Evolutionary conservation across 2,329 filamentous ascomycete genomes (phyloP).

Genomic region (Cadophora luteo-olivacea): DNA sequence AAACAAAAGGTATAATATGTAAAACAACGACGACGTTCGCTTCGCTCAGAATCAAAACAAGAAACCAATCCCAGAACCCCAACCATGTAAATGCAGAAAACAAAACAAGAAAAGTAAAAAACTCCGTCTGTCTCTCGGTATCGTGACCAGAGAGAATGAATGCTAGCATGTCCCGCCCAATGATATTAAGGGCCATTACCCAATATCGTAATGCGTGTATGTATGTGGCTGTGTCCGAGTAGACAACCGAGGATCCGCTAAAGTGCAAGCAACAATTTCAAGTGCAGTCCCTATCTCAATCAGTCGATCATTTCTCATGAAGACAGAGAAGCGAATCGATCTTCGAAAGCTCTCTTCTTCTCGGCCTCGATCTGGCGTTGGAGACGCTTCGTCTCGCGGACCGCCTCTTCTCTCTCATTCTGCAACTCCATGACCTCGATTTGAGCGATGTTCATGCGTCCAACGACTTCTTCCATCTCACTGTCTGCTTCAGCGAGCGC

Average conservation of each 20-base stretch:
- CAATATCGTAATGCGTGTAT: conserved; percentile 11
- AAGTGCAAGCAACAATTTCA: conserved; percentile 21
- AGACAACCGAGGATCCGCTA: conserved; percentile 17
- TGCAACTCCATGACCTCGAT: conserved; percentile 84
- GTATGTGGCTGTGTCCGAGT: not conserved
- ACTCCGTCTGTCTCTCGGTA: conserved; percentile 14
- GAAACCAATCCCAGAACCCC: not conserved
- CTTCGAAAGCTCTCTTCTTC: conserved; percentile 40
- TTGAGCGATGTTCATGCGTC: conserved; percentile 82
- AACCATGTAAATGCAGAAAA: conserved; percentile 22
- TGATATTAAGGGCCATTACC: conserved; percentile 15
- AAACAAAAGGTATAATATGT: conserved; percentile 15
- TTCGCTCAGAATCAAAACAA: conserved; percentile 12
- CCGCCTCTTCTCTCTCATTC: conserved; percentile 75
- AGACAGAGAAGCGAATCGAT: conserved; percentile 39
- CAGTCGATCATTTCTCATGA: conserved; percentile 24
- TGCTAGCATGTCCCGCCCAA: conserved; percentile 11
- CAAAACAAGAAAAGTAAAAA: conserved; percentile 7
- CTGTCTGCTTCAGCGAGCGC: conserved; percentile 76
- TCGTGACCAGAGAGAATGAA: conserved; percentile 9
- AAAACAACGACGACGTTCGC: not conserved
- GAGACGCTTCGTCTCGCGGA: conserved; percentile 72
- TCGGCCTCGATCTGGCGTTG: conserved; percentile 67
- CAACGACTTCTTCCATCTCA: conserved; percentile 85
- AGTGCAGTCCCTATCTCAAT: not conserved